Percentiles rank a stretch among this genome's conserved stretches.
These are phyloP conservation scores for Pseudogymnoascus sp. DNA, from an alignment of 2,329 filamentous ascomycete genomes.

Conservation along the genomic window DNA sequence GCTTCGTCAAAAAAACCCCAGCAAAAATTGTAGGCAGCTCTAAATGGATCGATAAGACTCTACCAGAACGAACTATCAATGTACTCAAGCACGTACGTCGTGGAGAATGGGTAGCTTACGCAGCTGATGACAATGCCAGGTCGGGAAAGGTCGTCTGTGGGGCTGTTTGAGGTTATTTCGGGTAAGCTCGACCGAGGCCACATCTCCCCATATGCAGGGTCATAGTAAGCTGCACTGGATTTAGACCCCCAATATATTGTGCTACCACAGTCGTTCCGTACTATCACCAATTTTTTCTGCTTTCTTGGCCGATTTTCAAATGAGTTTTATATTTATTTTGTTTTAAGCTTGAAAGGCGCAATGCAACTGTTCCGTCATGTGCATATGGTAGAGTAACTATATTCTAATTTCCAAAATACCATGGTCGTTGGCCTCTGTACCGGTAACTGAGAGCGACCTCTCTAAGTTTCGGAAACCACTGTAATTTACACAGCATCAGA, in stretches of 20 bases:
- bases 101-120: not conserved
- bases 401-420: not conserved
- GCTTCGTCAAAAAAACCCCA: not conserved
- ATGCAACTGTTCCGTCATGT: not conserved
- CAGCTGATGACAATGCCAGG: not conserved
- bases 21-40: not conserved
- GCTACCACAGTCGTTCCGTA: not conserved
- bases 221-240: not conserved
- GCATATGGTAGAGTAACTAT: not conserved
- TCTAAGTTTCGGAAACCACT: not conserved
- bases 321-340: not conserved
- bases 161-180: not conserved
- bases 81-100: not conserved
- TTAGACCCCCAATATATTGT: not conserved
- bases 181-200: not conserved
- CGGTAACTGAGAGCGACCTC: not conserved
- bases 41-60: not conserved
- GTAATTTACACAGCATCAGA: not conserved
- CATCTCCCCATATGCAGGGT: constrained; percentile 2
- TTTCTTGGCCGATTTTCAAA: not conserved
- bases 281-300: not conserved
- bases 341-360: not conserved
- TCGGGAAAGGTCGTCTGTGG: not conserved
- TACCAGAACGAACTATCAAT: not conserved
- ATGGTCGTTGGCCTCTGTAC: not conserved